Conservation (phyloP, 2,329 filamentous ascomycete species). For the Mycogone perniciosa region DNA sequence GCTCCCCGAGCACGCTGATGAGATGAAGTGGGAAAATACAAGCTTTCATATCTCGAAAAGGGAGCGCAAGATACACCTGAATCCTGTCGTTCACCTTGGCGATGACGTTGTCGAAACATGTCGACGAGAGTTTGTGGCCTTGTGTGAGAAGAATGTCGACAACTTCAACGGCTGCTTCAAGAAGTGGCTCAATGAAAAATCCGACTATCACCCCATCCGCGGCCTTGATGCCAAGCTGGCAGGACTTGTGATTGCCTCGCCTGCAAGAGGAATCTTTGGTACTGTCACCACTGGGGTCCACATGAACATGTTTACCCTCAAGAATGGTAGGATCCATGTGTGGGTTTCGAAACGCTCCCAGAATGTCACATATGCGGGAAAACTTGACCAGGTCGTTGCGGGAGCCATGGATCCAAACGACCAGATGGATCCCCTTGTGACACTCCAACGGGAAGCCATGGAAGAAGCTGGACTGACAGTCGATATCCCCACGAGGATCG, state of each 20-base stretch:
- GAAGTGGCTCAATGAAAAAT: constrained; percentile 20
- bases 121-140: constrained; percentile 15
- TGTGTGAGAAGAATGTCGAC: constrained; percentile 23
- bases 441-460: constrained; percentile 27
- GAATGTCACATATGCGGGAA: constrained; percentile 27
- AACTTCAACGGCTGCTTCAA: constrained; percentile 21
- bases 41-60: constrained; percentile 14
- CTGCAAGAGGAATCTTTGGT: constrained; percentile 29
- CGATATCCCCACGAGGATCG: constrained; percentile 17
- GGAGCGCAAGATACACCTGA: constrained; percentile 18
- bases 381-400: constrained; percentile 32
- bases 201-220: constrained; percentile 25
- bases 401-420: constrained; percentile 29
- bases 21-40: constrained; percentile 19
- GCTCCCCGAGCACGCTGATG: constrained; percentile 15
- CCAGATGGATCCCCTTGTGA: constrained; percentile 20
- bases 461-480: constrained; percentile 28
- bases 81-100: constrained; percentile 11
- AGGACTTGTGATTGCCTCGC: constrained; percentile 25
- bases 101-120: constrained; percentile 15
- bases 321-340: constrained; percentile 21
- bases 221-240: constrained; percentile 16
- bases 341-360: constrained; percentile 30
- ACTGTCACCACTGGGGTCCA: constrained; percentile 32
- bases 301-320: constrained; percentile 30